A percentile compares a stretch with the other conserved stretches of the same genome.
These are phyloP conservation scores for Vitis hybrid DNA, from an alignment of 177 flowering plant genomes.

Conservation along the genomic window DNA sequence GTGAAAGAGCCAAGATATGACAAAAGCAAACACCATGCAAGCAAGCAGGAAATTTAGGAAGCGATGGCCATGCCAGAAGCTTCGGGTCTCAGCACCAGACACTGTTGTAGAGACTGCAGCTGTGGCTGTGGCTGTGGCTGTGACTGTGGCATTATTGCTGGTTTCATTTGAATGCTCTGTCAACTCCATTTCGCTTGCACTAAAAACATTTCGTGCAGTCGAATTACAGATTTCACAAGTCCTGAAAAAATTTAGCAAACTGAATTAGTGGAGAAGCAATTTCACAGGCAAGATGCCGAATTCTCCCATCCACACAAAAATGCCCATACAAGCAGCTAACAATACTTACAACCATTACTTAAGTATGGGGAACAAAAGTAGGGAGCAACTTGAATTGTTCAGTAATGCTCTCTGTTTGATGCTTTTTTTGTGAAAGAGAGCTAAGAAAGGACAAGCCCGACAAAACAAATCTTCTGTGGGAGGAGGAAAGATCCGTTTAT, in stretches of 20 bases:
- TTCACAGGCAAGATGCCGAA: no score
- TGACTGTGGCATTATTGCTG: conserved; percentile 23
- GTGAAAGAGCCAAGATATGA: conserved; percentile 91
- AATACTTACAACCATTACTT: no score
- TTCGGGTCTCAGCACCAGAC: conserved; percentile 41
- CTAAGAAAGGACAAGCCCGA: no score
- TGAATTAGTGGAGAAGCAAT: not conserved
- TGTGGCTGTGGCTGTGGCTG: conserved; percentile 22
- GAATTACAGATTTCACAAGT: conserved; percentile 62
- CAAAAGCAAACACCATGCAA: conserved; percentile 88
- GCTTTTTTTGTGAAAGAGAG: no score
- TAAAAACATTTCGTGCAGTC: conserved; percentile 45
- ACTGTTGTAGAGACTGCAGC: conserved; percentile 29
- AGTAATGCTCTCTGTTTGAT: no score
- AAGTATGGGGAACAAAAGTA: no score
- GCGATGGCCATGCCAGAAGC: conserved; percentile 82
- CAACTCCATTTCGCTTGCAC: conserved; percentile 31
- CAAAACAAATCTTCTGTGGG: no score
- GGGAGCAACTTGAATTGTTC: no score
- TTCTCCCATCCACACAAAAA: no score
- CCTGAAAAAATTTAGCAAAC: conserved; percentile 29
- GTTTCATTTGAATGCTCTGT: conserved; percentile 32
- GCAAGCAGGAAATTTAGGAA: conserved; percentile 80
- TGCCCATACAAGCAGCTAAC: no score
- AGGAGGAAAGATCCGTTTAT: no score